These are phyloP conservation scores for Cyberlindnera euphorbiae DNA, from an alignment of 805 yeast genomes.

Conservation along the genomic window DNA sequence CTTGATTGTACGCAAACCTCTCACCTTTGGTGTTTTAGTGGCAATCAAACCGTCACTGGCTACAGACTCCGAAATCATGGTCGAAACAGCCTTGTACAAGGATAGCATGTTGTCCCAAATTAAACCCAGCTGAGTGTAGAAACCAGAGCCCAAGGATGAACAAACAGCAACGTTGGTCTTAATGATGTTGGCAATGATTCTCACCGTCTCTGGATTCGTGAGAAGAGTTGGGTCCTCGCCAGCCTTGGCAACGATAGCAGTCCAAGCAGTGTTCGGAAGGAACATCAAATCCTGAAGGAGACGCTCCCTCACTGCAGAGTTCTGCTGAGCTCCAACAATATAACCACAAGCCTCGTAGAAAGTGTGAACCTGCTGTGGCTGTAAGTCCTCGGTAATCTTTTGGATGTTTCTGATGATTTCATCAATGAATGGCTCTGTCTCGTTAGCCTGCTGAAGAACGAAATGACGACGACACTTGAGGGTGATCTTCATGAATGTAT, in stretches of 20 bases:
- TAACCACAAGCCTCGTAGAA: slow-evolving; percentile 97
- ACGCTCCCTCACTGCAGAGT: slow-evolving; percentile 61
- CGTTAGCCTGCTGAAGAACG: slow-evolving; percentile 80
- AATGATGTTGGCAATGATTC: slow-evolving; percentile 86
- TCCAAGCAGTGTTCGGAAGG: slow-evolving; percentile 94
- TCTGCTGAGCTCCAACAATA: slow-evolving; percentile 82
- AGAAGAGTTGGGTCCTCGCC: slow-evolving; percentile 77
- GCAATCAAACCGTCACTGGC: slow-evolving; percentile 81
- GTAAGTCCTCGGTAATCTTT: slow-evolving; percentile 83
- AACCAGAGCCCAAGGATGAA: slow-evolving; percentile 88
- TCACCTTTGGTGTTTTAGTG: slow-evolving; percentile 89
- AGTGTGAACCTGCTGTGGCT: slow-evolving; percentile 96
- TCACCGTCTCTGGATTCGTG: slow-evolving; percentile 77
- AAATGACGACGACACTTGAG: slow-evolving; percentile 94
- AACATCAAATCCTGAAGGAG: slow-evolving; percentile 77
- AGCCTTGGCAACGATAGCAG: slow-evolving; percentile 79
- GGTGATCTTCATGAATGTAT: slow-evolving; percentile 93
- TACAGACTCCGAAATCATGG: slow-evolving; percentile 77
- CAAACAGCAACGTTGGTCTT: slow-evolving; percentile 96
- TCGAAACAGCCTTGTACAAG: slow-evolving; percentile 81
- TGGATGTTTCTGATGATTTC: slow-evolving; percentile 83
- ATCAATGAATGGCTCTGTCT: slow-evolving; percentile 84
- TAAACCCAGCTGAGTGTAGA: slow-evolving; percentile 78
- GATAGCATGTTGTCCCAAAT: slow-evolving; percentile 89
- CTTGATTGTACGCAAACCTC: slow-evolving; percentile 93